phyloP scores from a whole-genome alignment of 805 yeast species.

The Yueomyces sp. region DNA sequence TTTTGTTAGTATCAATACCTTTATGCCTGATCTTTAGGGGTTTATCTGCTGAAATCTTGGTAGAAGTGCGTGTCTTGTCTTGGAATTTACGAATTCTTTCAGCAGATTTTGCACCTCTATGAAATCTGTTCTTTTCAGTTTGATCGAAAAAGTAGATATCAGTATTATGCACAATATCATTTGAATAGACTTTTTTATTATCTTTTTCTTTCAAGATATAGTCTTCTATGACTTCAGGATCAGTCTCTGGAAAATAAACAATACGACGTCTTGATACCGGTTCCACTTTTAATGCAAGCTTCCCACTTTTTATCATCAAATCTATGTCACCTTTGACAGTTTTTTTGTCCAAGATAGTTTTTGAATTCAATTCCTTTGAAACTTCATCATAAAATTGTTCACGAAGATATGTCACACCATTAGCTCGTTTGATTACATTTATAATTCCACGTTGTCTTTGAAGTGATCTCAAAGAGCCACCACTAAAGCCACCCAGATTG shows the following conservation, averaged over 20 bases:
- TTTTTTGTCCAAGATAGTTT: conserved; percentile 34
- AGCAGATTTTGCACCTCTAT: conserved; percentile 18
- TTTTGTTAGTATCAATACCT: background rate
- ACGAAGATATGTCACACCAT: conserved; percentile 36
- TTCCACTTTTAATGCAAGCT: conserved; percentile 11
- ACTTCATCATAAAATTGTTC: conserved; percentile 27
- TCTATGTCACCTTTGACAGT: conserved; percentile 36
- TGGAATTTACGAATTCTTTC: conserved; percentile 21
- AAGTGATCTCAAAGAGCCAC: conserved; percentile 30
- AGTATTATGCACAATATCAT: conserved; percentile 17
- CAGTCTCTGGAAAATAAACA: conserved; percentile 13
- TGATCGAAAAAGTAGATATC: conserved; percentile 24
- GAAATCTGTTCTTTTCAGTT: conserved; percentile 18
- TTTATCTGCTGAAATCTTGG: background rate
- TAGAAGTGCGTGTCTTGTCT: conserved; percentile 2
- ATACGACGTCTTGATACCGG: conserved; percentile 10
- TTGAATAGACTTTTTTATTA: conserved; percentile 11
- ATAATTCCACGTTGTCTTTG: conserved; percentile 33
- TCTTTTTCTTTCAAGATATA: conserved; percentile 18
- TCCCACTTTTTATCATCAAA: conserved; percentile 12
- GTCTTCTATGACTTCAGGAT: conserved; percentile 7
- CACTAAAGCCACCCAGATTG: conserved; percentile 24
- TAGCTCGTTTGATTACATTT: conserved; percentile 28
- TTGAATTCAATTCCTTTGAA: conserved; percentile 29
- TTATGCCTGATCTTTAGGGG: background rate